Evolutionary conservation across 306 rosid species (phyloP).

Genomic region (Acacia confusa): DNA sequence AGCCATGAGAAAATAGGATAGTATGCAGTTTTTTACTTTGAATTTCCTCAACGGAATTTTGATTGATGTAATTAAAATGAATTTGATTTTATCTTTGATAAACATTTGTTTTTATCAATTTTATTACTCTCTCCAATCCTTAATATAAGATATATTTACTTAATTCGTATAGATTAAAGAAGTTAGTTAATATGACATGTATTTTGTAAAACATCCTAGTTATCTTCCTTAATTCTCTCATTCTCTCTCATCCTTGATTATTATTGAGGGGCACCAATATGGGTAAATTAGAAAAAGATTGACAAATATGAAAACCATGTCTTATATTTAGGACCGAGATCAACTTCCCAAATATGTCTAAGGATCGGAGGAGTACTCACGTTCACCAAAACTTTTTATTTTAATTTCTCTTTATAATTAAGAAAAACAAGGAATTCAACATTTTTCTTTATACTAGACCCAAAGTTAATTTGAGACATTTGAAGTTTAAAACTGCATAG

Average conservation of each 20-base stretch:
- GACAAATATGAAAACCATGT: too few relatives aligned
- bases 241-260: too few relatives aligned
- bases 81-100: background rate
- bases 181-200: too few relatives aligned
- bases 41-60: background rate
- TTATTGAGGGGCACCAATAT: too few relatives aligned
- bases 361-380: too few relatives aligned
- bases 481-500: background rate
- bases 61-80: background rate
- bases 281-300: too few relatives aligned
- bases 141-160: too few relatives aligned
- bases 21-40: background rate
- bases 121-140: background rate
- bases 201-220: too few relatives aligned
- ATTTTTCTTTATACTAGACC: background rate
- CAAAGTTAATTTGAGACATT: background rate
- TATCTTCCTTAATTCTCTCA: too few relatives aligned
- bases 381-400: background rate
- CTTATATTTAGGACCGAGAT: too few relatives aligned
- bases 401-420: background rate
- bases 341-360: too few relatives aligned
- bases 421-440: background rate
- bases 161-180: too few relatives aligned
- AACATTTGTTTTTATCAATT: background rate
- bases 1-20: background rate